Percentiles rank a stretch among this genome's conserved stretches.
Conservation (phyloP, 2,329 filamentous ascomycete species). For the Alternaria burnsii region DNA sequence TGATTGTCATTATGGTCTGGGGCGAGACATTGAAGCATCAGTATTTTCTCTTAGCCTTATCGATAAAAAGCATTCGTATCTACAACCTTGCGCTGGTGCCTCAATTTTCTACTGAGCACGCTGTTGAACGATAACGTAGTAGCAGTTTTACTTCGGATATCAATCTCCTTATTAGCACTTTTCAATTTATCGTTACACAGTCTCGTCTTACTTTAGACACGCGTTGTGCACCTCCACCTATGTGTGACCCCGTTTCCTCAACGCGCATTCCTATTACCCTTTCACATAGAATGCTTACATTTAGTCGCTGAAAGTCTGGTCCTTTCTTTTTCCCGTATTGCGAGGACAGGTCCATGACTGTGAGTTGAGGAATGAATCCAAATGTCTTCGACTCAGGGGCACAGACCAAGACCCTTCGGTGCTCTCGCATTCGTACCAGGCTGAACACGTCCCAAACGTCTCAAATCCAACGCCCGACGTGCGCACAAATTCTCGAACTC, state of each 20-base stretch:
- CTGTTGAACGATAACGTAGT: neutral
- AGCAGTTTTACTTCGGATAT: neutral
- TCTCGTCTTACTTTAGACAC: neutral
- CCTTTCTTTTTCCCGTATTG: neutral
- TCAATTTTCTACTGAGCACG: neutral
- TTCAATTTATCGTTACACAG: neutral
- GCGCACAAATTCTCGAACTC: neutral
- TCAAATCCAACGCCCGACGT: neutral
- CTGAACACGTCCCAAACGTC: constrained; percentile 1
- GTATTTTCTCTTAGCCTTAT: neutral
- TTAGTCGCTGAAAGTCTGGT: neutral
- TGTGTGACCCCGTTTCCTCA: neutral
- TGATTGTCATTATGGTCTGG: constrained; percentile 1
- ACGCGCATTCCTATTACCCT: neutral
- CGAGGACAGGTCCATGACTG: neutral
- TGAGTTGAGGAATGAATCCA: neutral
- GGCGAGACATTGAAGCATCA: neutral
- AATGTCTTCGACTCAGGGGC: neutral
- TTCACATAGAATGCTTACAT: neutral
- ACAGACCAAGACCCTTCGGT: constrained; percentile 11
- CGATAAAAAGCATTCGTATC: constrained; percentile 2
- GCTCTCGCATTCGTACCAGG: neutral
- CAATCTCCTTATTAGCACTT: neutral
- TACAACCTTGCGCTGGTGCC: neutral
- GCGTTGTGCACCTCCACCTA: neutral